phyloP scores from a whole-genome alignment of 148 eudicot genomes.

The Camellia japonica region DNA sequence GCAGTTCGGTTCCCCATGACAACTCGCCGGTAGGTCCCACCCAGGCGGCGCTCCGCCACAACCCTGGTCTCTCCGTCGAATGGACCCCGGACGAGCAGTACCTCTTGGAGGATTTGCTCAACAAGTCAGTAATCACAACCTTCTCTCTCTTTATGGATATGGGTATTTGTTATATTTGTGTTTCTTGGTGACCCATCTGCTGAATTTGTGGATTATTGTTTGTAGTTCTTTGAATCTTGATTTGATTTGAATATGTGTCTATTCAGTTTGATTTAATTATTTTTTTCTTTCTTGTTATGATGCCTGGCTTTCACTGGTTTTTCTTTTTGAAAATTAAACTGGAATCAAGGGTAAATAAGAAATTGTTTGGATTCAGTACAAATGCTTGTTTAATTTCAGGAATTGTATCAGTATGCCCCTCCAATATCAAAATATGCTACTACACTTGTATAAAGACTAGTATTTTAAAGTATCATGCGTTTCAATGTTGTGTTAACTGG shows the following conservation, averaged over 20 bases:
- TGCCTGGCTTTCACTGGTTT: not conserved
- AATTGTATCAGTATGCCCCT: too few species aligned
- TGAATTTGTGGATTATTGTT: not conserved
- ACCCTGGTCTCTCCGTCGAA: slow-evolving; percentile 63
- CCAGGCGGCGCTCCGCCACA: slow-evolving; percentile 57
- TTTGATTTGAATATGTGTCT: not conserved
- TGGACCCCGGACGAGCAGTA: slow-evolving; percentile 85
- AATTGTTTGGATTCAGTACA: not conserved
- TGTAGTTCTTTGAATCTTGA: not conserved
- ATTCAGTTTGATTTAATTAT: too few species aligned
- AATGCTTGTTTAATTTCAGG: not conserved
- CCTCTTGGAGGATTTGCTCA: slow-evolving; percentile 62
- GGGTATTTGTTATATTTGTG: not conserved
- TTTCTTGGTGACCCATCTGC: not conserved
- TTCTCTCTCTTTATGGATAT: not conserved
- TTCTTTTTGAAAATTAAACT: not conserved
- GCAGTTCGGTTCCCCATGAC: slow-evolving; percentile 41
- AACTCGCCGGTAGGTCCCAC: slow-evolving; percentile 48
- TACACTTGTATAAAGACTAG: not conserved
- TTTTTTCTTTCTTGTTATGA: too few species aligned
- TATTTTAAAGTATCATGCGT: not conserved
- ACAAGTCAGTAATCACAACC: slow-evolving; percentile 45
- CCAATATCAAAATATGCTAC: not conserved
- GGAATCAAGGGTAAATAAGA: not conserved
- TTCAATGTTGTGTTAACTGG: not conserved